phyloP scores from a whole-genome alignment of 108 stramenopile genomes.

The Stephanodiscus minutulus region DNA sequence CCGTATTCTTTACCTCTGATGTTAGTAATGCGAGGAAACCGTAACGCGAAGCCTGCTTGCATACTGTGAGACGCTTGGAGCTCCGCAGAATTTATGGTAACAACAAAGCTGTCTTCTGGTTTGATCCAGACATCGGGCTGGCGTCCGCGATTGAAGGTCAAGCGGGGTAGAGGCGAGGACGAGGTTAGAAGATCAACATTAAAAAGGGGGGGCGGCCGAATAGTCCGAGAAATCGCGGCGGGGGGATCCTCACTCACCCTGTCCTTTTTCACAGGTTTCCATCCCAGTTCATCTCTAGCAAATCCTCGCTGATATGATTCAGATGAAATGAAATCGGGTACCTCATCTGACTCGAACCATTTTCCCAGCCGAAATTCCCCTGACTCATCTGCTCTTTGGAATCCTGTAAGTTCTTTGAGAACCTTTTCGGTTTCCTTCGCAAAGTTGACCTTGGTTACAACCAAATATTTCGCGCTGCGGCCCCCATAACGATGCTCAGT shows the following conservation, averaged over 20 bases:
- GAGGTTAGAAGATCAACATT: too few species aligned
- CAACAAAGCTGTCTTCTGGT: conserved; percentile 78
- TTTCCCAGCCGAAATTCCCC: conserved; percentile 54
- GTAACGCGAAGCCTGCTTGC: conserved; percentile 69
- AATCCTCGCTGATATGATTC: conserved; percentile 58
- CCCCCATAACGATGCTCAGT: conserved; percentile 40
- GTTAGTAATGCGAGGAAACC: conserved; percentile 74
- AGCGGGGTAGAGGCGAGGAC: too few species aligned
- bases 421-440: conserved; percentile 30
- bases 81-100: conserved; percentile 77
- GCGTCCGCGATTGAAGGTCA: too few species aligned
- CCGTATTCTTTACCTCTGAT: conserved; percentile 55
- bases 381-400: conserved; percentile 39
- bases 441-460: conserved; percentile 63
- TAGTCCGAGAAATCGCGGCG: too few species aligned
- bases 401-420: conserved; percentile 54
- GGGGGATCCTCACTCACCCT: too few species aligned
- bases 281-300: conserved; percentile 59
- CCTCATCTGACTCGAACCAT: conserved; percentile 58
- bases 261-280: conserved; percentile 55
- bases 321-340: conserved; percentile 74
- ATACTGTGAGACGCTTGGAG: conserved; percentile 53
- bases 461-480: conserved; percentile 51
- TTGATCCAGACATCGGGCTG: conserved; percentile 51
- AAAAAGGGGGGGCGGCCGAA: too few species aligned